phyloP scores from a whole-genome alignment of 306 rosid genomes.

The Parietaria judaica region DNA sequence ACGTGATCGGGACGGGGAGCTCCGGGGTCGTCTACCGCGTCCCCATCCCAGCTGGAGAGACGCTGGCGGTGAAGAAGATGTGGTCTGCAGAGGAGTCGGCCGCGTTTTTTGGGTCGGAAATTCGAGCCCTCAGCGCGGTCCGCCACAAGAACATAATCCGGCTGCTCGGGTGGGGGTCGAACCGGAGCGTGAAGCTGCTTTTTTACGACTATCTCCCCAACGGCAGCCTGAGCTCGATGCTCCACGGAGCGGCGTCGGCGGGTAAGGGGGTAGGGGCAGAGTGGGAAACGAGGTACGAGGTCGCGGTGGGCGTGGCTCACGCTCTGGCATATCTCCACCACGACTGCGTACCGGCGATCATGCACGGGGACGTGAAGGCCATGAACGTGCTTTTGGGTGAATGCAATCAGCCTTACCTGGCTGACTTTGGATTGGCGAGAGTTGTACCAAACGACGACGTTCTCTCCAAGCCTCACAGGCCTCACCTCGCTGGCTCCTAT shows the following conservation, averaged over 20 bases:
- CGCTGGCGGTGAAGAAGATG: conserved; percentile 69
- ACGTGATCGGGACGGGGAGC: conserved; percentile 73
- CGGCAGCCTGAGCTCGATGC: conserved; percentile 75
- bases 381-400: conserved; percentile 71
- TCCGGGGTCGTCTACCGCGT: conserved; percentile 76
- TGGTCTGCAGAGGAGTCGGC: conserved; percentile 62
- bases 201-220: conserved; percentile 73
- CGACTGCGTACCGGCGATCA: conserved; percentile 73
- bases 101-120: conserved; percentile 54
- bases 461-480: conserved; percentile 32
- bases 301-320: conserved; percentile 59
- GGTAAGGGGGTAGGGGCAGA: conserved; percentile 32
- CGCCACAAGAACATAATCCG: conserved; percentile 65
- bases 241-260: conserved; percentile 56
- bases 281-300: conserved; percentile 65
- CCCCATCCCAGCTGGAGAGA: conserved; percentile 40
- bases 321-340: conserved; percentile 79
- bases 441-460: conserved; percentile 21
- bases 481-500: conserved; percentile 60
- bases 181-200: conserved; percentile 47
- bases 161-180: conserved; percentile 64
- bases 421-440: conserved; percentile 63
- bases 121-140: conserved; percentile 44
- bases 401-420: conserved; percentile 55
- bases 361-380: conserved; percentile 89